phyloP scores from a whole-genome alignment of 495 filamentous ascomycete genomes.

The Hypoxylon intermedium region DNA sequence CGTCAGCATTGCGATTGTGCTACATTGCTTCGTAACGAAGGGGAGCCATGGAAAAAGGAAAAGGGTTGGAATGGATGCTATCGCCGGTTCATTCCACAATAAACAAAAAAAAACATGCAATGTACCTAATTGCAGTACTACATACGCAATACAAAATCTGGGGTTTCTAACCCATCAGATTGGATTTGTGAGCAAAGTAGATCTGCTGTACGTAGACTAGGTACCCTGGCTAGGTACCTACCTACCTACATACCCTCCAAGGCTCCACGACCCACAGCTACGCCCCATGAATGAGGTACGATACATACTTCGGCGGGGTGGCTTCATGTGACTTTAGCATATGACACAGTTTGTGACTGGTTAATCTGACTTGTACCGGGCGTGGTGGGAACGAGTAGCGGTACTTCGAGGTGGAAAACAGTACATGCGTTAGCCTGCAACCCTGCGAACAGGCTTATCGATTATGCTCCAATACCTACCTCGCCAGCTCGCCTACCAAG shows the following conservation, averaged over 20 bases:
- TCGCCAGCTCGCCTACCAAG: too few species aligned
- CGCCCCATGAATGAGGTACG: constrained; percentile 29
- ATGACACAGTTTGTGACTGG: constrained; percentile 38
- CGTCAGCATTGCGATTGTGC: constrained; percentile 27
- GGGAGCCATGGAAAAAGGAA: neutral
- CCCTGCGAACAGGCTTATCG: constrained; percentile 6
- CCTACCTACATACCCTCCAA: neutral
- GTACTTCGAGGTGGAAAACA: constrained; percentile 9
- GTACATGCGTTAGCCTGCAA: constrained; percentile 12
- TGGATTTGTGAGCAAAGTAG: constrained; percentile 19
- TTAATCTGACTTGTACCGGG: constrained; percentile 26
- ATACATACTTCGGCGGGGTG: constrained; percentile 13
- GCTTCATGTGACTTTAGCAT: constrained; percentile 43
- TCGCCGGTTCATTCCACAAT: neutral
- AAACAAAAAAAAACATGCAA: neutral
- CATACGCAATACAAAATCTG: neutral
- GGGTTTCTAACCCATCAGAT: constrained; percentile 10
- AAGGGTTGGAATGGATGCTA: neutral
- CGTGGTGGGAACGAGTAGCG: constrained; percentile 18
- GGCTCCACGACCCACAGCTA: constrained; percentile 12
- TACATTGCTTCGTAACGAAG: neutral
- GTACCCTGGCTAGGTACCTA: neutral
- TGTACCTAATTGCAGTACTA: neutral
- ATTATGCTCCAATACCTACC: constrained; percentile 1
- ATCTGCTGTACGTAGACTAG: neutral